phyloP scores from a whole-genome alignment of 768 basidiomycete species.

The Roridomyces roridus region DNA sequence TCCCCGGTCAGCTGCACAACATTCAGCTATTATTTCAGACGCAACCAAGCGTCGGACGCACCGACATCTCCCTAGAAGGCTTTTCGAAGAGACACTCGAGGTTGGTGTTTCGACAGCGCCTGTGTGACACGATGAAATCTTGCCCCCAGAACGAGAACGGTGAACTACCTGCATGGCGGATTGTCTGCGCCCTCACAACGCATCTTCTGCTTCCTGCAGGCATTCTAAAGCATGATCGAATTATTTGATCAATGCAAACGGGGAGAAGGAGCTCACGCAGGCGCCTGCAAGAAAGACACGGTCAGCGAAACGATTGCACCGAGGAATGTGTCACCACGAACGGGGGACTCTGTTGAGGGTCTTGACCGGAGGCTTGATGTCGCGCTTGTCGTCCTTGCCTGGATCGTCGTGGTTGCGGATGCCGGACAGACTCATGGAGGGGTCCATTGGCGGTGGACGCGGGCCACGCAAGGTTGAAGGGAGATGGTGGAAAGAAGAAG shows the following conservation, averaged over 20 bases:
- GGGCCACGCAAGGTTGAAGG: constrained; percentile 4
- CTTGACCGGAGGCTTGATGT: constrained; percentile 75
- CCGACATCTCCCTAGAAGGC: constrained; percentile 82
- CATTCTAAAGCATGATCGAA: constrained; percentile 64
- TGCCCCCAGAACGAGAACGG: not conserved
- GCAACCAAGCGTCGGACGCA: too few relatives aligned
- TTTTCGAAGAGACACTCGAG: constrained; percentile 96
- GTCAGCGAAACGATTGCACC: constrained; percentile 21
- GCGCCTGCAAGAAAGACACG: constrained; percentile 59
- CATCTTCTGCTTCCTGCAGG: constrained; percentile 97
- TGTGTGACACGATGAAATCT: not conserved
- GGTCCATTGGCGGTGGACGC: constrained; percentile 40
- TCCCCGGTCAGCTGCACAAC: constrained; percentile 68
- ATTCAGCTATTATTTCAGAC: too few relatives aligned
- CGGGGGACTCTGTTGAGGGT: constrained; percentile 88
- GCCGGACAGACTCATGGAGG: constrained; percentile 33
- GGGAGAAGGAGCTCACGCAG: constrained; percentile 60
- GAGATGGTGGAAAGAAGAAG: not conserved
- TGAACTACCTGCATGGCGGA: constrained; percentile 79
- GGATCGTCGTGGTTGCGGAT: constrained; percentile 73
- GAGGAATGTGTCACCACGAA: constrained; percentile 48
- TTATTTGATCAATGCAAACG: constrained; percentile 23
- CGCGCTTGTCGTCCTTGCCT: constrained; percentile 62
- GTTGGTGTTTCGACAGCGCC: constrained; percentile 85
- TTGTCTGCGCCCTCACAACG: constrained; percentile 96